These are phyloP conservation scores for Bathelium albidoporum DNA, from an alignment of 495 filamentous ascomycete genomes.

Conservation along the genomic window DNA sequence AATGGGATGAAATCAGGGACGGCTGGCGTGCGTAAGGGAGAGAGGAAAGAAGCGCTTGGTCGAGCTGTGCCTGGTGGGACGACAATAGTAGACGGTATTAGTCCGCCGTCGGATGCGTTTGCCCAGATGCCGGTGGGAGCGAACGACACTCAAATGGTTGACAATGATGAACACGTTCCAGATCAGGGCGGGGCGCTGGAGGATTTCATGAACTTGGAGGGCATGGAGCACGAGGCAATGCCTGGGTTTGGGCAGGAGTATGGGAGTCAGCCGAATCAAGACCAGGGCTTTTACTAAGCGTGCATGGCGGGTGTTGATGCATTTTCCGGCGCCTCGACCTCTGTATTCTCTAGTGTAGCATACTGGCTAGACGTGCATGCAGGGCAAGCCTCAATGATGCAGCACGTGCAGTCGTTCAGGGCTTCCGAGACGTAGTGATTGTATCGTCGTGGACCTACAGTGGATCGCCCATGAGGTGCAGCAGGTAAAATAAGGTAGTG, in stretches of 20 bases:
- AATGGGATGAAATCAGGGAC: slow-evolving; percentile 6
- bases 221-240: slow-evolving; percentile 5
- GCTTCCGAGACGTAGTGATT: no score
- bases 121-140: slow-evolving; percentile 8
- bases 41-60: slow-evolving; percentile 37
- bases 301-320: not conserved
- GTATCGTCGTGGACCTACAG: no score
- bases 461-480: no score
- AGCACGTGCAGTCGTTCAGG: no score
- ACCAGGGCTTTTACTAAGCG: slow-evolving; percentile 5
- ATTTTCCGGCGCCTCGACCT: not conserved
- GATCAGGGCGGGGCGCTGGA: slow-evolving; percentile 10
- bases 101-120: slow-evolving; percentile 17
- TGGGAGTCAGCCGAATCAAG: slow-evolving; percentile 13
- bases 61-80: slow-evolving; percentile 33
- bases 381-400: no score
- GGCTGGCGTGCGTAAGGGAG: slow-evolving; percentile 23
- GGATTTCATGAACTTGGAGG: slow-evolving; percentile 22
- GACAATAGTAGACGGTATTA: slow-evolving; percentile 27
- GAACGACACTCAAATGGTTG: not conserved
- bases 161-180: slow-evolving; percentile 4
- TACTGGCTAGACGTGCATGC: no score
- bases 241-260: slow-evolving; percentile 24
- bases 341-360: no score
- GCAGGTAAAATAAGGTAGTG: no score